These are phyloP conservation scores for Suzukiozyma palmioleophila DNA, from an alignment of 1,139 yeast genomes.

Conservation along the genomic window DNA sequence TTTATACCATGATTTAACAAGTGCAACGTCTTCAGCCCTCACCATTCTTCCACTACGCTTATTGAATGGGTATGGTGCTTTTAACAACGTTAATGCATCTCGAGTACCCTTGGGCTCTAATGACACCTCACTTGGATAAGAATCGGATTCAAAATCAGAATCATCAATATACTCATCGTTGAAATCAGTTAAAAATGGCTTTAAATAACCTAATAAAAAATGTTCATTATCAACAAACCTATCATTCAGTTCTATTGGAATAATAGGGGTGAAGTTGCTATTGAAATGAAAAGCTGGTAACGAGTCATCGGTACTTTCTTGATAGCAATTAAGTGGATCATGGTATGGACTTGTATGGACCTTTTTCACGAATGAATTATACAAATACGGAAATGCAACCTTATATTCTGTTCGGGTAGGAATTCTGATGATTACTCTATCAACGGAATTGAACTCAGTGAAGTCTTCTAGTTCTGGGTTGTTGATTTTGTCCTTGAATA, in stretches of 20 bases:
- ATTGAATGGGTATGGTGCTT: slow-evolving; percentile 86
- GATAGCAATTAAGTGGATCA: slow-evolving; percentile 49
- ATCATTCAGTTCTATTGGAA: slow-evolving; percentile 27
- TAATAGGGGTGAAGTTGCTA: slow-evolving; percentile 53
- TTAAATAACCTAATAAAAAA: slow-evolving; percentile 27
- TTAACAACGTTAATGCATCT: slow-evolving; percentile 61
- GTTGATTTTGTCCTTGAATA: slow-evolving; percentile 53
- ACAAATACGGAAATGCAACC: slow-evolving; percentile 82
- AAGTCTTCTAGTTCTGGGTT: slow-evolving; percentile 71
- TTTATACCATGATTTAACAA: slow-evolving; percentile 77
- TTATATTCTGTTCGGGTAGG: slow-evolving; percentile 79
- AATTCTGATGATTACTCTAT: slow-evolving; percentile 74
- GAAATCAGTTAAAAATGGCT: slow-evolving; percentile 34
- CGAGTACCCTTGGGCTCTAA: slow-evolving; percentile 41
- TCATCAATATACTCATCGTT: slow-evolving; percentile 13
- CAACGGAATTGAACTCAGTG: slow-evolving; percentile 86
- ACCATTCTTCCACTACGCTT: slow-evolving; percentile 64
- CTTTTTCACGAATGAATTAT: slow-evolving; percentile 71
- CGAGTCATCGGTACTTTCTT: slow-evolving; percentile 36
- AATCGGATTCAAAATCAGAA: slow-evolving; percentile 5
- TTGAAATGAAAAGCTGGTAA: slow-evolving; percentile 55
- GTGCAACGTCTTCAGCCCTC: slow-evolving; percentile 87
- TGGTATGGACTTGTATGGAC: slow-evolving; percentile 61
- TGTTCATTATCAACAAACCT: slow-evolving; percentile 24
- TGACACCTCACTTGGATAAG: slow-evolving; percentile 8